These are phyloP conservation scores for Crucihimalaya himalaica DNA, from an alignment of 345 rosid genomes.

Conservation along the genomic window DNA sequence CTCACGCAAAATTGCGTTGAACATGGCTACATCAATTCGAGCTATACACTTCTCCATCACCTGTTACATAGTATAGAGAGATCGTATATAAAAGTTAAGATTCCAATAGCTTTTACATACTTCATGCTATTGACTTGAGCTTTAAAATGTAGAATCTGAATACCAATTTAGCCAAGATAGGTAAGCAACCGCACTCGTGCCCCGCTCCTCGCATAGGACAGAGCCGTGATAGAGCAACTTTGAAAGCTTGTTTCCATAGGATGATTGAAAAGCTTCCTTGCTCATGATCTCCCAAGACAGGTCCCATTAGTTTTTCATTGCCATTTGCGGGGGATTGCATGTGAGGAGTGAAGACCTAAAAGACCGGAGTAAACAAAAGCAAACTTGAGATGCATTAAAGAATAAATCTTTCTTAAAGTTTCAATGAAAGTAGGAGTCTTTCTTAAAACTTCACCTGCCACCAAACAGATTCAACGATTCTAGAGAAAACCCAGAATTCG, in stretches of 20 bases:
- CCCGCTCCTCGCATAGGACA: slow-evolving; percentile 85
- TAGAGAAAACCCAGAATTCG: slow-evolving; percentile 89
- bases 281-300: slow-evolving; percentile 66
- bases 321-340: slow-evolving; percentile 64
- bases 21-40: slow-evolving; percentile 88
- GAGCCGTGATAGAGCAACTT: slow-evolving; percentile 63
- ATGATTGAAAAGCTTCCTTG: slow-evolving; percentile 72
- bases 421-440: slow-evolving; percentile 2
- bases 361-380: neutral
- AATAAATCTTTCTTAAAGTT: neutral
- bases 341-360: slow-evolving; percentile 82
- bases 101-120: neutral
- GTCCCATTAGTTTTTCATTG: slow-evolving; percentile 56
- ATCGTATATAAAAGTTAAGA: neutral
- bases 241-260: slow-evolving; percentile 81
- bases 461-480: slow-evolving; percentile 93
- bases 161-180: slow-evolving; percentile 74
- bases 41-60: slow-evolving; percentile 82
- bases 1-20: slow-evolving; percentile 90
- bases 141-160: slow-evolving; percentile 1
- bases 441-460: slow-evolving; percentile 69
- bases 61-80: slow-evolving; percentile 39
- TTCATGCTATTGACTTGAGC: neutral
- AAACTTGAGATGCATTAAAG: neutral
- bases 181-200: slow-evolving; percentile 92